Percentiles rank a stretch among this genome's conserved stretches.
phyloP scores from a whole-genome alignment of 768 basidiomycete species.

The Pilatotrama ljubarskyi region DNA sequence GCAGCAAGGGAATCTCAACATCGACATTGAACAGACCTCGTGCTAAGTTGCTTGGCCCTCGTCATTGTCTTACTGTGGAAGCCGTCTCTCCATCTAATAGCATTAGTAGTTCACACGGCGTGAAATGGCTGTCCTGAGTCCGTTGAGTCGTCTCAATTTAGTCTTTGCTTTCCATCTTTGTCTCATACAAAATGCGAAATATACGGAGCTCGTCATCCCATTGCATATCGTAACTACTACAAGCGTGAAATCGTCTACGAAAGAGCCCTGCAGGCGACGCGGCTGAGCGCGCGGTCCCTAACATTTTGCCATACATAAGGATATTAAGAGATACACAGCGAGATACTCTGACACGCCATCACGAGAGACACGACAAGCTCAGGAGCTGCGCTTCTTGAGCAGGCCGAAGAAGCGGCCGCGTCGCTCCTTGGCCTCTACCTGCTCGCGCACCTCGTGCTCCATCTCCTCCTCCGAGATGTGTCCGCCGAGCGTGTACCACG shows the following conservation, averaged over 20 bases:
- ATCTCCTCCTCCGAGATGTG: conserved; percentile 77
- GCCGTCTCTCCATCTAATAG: no score
- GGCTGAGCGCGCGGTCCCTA: neutral
- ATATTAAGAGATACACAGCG: neutral
- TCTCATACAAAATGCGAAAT: no score
- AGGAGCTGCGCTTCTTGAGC: conserved; percentile 22
- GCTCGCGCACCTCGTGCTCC: conserved; percentile 63
- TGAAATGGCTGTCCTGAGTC: no score
- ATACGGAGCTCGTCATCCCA: conserved; percentile 1
- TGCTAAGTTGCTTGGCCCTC: conserved; percentile 2
- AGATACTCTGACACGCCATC: neutral
- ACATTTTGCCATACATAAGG: conserved; percentile 3
- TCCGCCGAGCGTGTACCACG: conserved; percentile 86
- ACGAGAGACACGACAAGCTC: neutral
- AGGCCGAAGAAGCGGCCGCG: conserved; percentile 48
- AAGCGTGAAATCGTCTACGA: neutral
- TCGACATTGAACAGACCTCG: conserved; percentile 14
- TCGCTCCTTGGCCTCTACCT: conserved; percentile 57
- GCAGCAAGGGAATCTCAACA: conserved; percentile 18
- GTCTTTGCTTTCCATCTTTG: no score
- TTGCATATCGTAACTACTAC: conserved; percentile 1
- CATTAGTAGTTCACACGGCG: neutral
- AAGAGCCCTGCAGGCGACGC: neutral
- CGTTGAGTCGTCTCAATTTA: no score
- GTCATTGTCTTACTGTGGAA: no score